Evolutionary conservation across 352 stramenopile genomes (phyloP).

Genomic region (Pythium graminicola): DNA sequence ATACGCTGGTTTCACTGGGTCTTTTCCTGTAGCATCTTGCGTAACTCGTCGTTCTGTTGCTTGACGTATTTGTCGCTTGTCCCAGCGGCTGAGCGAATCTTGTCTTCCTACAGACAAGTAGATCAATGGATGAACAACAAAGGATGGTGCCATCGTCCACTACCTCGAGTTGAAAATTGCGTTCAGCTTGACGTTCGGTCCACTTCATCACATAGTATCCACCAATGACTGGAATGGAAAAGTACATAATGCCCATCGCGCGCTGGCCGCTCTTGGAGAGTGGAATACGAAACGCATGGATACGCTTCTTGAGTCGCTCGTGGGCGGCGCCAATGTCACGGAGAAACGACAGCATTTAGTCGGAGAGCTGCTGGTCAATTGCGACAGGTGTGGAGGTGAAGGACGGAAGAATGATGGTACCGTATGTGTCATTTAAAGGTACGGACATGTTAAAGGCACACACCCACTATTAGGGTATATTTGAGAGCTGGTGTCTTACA

Average conservation of each 20-base stretch:
- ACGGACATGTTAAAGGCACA: no score
- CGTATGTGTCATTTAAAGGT: no score
- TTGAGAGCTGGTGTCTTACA: no score
- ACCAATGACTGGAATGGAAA: slow-evolving; percentile 77
- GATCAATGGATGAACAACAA: neutral
- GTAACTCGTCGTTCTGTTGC: slow-evolving; percentile 66
- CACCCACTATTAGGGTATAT: no score
- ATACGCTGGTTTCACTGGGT: slow-evolving; percentile 8
- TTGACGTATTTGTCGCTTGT: slow-evolving; percentile 38
- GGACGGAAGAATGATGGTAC: neutral
- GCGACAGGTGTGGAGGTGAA: neutral
- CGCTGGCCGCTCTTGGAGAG: slow-evolving; percentile 82
- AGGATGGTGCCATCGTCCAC: neutral
- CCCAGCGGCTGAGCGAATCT: slow-evolving; percentile 54
- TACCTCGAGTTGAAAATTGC: slow-evolving; percentile 74
- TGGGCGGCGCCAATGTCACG: slow-evolving; percentile 68
- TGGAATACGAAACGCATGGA: slow-evolving; percentile 87
- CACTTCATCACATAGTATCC: slow-evolving; percentile 93
- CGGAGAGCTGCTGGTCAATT: neutral
- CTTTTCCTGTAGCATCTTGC: slow-evolving; percentile 23
- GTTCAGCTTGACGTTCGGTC: slow-evolving; percentile 58
- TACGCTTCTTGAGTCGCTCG: slow-evolving; percentile 87
- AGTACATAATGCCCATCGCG: slow-evolving; percentile 88
- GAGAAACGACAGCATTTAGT: slow-evolving; percentile 64
- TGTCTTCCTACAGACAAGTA: slow-evolving; percentile 35